phyloP scores from a whole-genome alignment of 2,329 filamentous ascomycete species.

The Cladosporium sp. region DNA sequence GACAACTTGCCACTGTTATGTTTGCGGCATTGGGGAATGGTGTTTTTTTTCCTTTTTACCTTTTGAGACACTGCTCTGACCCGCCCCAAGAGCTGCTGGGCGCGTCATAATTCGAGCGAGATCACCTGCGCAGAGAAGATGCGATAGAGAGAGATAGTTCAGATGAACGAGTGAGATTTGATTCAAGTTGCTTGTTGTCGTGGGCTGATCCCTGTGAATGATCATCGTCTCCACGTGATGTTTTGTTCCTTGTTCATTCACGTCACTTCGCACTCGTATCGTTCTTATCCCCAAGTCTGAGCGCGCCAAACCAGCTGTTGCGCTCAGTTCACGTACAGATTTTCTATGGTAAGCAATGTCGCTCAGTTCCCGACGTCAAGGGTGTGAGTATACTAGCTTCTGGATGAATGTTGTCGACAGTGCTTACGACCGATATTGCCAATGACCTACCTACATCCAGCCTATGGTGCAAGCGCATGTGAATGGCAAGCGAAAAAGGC shows the following conservation, averaged over 20 bases:
- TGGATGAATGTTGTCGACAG: too few relatives aligned
- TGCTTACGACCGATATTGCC: too few relatives aligned
- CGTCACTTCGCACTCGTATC: background rate
- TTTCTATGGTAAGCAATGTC: background rate
- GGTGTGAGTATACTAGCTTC: too few relatives aligned
- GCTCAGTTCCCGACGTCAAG: background rate
- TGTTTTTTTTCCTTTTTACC: conserved; percentile 8
- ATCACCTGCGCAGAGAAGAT: background rate
- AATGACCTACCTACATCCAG: too few relatives aligned
- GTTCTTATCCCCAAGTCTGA: background rate
- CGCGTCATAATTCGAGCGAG: conserved; percentile 57
- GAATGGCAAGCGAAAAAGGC: background rate
- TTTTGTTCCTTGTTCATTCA: background rate
- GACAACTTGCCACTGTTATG: conserved; percentile 9
- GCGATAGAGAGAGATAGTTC: conserved; percentile 1
- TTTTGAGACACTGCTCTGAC: background rate
- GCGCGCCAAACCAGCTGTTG: background rate
- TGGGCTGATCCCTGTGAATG: background rate
- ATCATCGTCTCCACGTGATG: background rate
- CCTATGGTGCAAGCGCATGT: too few relatives aligned
- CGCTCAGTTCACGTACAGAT: background rate
- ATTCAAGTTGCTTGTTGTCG: background rate
- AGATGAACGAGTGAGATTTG: conserved; percentile 1
- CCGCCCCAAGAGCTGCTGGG: background rate
- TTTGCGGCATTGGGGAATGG: conserved; percentile 18